Percentiles rank a stretch among this genome's conserved stretches.
Evolutionary conservation across 768 basidiomycete species (phyloP).

Genomic region (Coprinellus micaceus): DNA sequence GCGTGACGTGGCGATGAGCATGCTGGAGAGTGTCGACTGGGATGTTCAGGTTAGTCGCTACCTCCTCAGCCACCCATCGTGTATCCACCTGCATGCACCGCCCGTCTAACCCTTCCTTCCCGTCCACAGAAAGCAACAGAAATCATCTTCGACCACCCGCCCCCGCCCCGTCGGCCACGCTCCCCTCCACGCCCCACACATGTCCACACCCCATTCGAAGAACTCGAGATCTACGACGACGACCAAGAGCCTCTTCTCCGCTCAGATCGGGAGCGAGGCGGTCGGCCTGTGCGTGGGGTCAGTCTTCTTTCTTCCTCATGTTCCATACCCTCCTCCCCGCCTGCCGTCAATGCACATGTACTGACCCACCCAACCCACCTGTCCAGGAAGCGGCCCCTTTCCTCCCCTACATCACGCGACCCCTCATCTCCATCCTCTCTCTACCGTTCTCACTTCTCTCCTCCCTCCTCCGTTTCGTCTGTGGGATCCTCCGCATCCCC

Average conservation of each 20-base stretch:
- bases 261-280: neutral
- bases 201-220: too few relatives aligned
- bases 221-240: constrained; percentile 49
- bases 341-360: neutral
- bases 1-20: constrained; percentile 47
- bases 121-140: constrained; percentile 52
- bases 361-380: constrained; percentile 13
- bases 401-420: constrained; percentile 27
- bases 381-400: constrained; percentile 13
- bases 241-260: neutral
- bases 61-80: neutral
- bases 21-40: constrained; percentile 64
- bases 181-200: constrained; percentile 8
- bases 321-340: neutral
- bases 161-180: constrained; percentile 9
- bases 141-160: constrained; percentile 44
- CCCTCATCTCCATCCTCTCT: constrained; percentile 48
- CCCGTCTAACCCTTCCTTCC: too few relatives aligned
- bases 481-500: constrained; percentile 65
- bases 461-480: constrained; percentile 59
- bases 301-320: neutral
- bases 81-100: too few relatives aligned
- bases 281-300: neutral
- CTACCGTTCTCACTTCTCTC: constrained; percentile 60
- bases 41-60: constrained; percentile 55